Conservation (phyloP, 139 green algal species). For the Volvox africanus region DNA sequence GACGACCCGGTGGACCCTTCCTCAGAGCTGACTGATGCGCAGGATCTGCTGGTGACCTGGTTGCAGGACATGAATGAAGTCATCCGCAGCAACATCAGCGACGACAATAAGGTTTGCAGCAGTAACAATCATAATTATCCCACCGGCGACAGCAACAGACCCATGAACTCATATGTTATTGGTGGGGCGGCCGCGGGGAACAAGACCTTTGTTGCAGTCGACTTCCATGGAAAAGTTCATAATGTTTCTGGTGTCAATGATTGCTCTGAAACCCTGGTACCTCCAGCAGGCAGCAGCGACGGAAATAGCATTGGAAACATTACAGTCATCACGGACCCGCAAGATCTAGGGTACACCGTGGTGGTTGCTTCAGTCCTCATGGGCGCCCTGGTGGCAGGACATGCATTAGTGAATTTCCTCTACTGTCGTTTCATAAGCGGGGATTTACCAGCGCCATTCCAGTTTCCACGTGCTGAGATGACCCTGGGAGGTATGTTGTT, state of each 20-base stretch:
- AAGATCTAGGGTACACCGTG: background rate
- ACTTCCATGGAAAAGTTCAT: background rate
- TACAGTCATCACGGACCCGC: background rate
- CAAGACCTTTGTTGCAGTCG: background rate
- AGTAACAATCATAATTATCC: background rate
- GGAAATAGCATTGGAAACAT: background rate
- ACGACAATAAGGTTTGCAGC: background rate
- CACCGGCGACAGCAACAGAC: background rate
- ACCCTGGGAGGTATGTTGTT: background rate
- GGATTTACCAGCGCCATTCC: background rate
- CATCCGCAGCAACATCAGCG: background rate
- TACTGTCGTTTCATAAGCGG: background rate
- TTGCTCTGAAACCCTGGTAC: background rate
- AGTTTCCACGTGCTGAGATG: background rate
- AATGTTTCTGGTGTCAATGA: background rate
- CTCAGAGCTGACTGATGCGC: background rate
- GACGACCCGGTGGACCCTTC: background rate
- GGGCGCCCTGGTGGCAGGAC: background rate
- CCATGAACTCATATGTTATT: background rate
- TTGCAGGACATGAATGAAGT: background rate
- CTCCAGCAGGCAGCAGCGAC: background rate
- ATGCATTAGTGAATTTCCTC: background rate
- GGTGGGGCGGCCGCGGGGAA: background rate
- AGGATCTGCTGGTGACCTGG: background rate
- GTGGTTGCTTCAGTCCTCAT: background rate